phyloP scores from a whole-genome alignment of 352 stramenopile genomes.

The Phytophthora foliorum region DNA sequence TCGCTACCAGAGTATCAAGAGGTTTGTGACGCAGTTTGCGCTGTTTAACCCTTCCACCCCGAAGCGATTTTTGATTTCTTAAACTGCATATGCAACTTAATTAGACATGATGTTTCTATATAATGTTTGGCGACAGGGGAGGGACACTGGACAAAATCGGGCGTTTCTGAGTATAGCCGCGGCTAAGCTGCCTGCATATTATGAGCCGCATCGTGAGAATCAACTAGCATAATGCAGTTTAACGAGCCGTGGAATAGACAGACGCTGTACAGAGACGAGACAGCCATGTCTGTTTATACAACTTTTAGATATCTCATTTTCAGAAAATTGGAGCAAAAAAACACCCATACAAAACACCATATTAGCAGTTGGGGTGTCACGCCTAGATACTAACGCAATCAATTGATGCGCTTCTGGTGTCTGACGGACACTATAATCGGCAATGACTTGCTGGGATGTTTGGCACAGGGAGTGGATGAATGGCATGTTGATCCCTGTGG shows the following conservation, averaged over 20 bases:
- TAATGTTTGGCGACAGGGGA: too few relatives aligned
- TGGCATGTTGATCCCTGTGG: background rate
- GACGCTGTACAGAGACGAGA: background rate
- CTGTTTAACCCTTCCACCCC: background rate
- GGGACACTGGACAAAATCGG: background rate
- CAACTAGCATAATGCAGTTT: background rate
- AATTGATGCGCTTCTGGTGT: background rate
- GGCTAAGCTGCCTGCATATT: background rate
- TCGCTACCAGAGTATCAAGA: too few relatives aligned
- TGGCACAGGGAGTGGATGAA: background rate
- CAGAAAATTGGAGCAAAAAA: constrained; percentile 3
- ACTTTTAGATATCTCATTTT: background rate
- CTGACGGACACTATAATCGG: background rate
- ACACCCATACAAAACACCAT: constrained; percentile 2
- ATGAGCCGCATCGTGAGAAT: background rate
- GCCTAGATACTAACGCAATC: background rate
- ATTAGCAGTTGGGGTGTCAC: background rate
- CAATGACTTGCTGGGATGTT: background rate
- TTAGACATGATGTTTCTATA: background rate
- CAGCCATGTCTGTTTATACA: background rate
- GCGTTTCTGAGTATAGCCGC: background rate
- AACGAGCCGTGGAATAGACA: background rate
- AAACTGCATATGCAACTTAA: background rate
- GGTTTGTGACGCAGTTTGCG: too few relatives aligned
- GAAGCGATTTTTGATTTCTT: background rate